Conservation (phyloP, 176 grass and related monocot genomes). For the Lolium multiflorum region DNA sequence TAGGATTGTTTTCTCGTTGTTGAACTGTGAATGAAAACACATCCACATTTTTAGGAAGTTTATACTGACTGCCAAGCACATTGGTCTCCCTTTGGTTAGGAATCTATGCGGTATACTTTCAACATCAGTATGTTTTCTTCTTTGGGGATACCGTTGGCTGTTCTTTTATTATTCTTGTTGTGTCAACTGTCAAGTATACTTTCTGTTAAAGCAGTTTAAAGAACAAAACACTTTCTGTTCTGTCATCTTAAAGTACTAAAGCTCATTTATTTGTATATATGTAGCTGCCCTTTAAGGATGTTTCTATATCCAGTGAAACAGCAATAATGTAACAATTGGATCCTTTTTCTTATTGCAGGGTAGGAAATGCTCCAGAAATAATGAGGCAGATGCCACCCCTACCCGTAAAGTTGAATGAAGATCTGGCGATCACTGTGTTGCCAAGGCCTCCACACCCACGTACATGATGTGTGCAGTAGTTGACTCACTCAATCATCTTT, state of each 20-base stretch:
- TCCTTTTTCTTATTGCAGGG: constrained; percentile 53
- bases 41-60: neutral
- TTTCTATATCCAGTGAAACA: neutral
- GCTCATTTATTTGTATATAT: constrained; percentile 25
- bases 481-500: neutral
- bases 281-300: neutral
- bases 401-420: constrained; percentile 83
- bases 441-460: constrained; percentile 38
- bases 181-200: neutral
- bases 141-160: neutral
- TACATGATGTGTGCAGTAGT: neutral
- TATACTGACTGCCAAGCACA: neutral
- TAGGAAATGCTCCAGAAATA: constrained; percentile 76
- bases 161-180: neutral
- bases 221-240: neutral
- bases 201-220: neutral
- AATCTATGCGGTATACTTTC: constrained; percentile 14
- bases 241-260: neutral
- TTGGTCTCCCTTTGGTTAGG: neutral
- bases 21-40: neutral
- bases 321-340: neutral
- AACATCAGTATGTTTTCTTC: neutral
- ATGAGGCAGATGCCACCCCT: constrained; percentile 96
- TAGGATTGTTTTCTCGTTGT: neutral
- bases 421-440: constrained; percentile 73